A percentile compares a stretch with the other conserved stretches of the same genome.
phyloP scores from a whole-genome alignment of 2,329 filamentous ascomycete species.

The Colletotrichum salicis region DNA sequence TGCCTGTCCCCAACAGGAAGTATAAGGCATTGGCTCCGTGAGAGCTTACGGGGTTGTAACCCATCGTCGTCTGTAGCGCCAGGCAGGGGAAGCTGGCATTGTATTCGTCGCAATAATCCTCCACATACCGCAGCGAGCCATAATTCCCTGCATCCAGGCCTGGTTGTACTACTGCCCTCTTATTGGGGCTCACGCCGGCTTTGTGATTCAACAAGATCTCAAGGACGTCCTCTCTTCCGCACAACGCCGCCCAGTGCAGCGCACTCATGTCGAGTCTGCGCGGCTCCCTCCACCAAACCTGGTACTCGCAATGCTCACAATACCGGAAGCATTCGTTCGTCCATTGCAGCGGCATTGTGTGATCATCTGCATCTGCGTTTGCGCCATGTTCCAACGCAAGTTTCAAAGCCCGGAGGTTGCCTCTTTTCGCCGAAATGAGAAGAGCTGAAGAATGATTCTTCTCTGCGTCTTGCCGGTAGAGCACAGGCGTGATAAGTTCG shows the following conservation, averaged over 20 bases:
- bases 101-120: slow-evolving; percentile 29
- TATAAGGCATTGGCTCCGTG: slow-evolving; percentile 28
- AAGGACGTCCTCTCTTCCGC: slow-evolving; percentile 9
- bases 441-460: slow-evolving; percentile 30
- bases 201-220: not conserved
- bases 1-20: slow-evolving; percentile 22
- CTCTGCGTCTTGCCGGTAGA: slow-evolving; percentile 24
- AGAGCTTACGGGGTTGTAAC: slow-evolving; percentile 1
- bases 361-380: slow-evolving; percentile 45
- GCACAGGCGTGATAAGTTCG: slow-evolving; percentile 24
- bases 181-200: not conserved
- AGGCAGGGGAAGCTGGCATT: slow-evolving; percentile 31
- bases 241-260: slow-evolving; percentile 32
- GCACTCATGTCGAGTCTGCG: slow-evolving; percentile 27
- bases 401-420: slow-evolving; percentile 25
- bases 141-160: slow-evolving; percentile 25
- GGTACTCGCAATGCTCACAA: slow-evolving; percentile 31
- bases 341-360: slow-evolving; percentile 34
- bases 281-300: slow-evolving; percentile 33
- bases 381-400: slow-evolving; percentile 48
- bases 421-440: slow-evolving; percentile 24
- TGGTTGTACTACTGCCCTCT: slow-evolving; percentile 19
- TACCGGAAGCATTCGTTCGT: slow-evolving; percentile 32
- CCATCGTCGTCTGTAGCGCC: slow-evolving; percentile 18
- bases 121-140: slow-evolving; percentile 27